These are phyloP conservation scores for Podila verticillata DNA, from an alignment of 192 early-diverging fungal genomes.

Conservation along the genomic window DNA sequence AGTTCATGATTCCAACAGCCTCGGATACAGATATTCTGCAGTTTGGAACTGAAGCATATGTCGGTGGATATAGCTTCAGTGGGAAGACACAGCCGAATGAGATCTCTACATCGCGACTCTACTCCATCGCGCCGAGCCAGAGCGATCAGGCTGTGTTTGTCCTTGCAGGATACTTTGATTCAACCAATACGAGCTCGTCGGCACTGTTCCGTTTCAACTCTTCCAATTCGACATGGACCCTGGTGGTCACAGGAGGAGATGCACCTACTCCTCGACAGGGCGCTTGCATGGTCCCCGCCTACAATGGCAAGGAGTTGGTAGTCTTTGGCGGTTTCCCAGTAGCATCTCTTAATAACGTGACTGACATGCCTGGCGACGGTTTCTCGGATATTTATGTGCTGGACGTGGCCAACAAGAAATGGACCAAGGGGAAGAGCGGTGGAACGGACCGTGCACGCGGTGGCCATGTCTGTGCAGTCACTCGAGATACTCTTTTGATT, in stretches of 20 bases:
- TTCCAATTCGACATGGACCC: neutral
- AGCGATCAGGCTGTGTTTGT: neutral
- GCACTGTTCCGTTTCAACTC: neutral
- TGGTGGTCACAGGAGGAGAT: neutral
- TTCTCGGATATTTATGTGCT: slow-evolving; percentile 15
- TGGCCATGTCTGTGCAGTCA: slow-evolving; percentile 4
- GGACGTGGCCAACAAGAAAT: slow-evolving; percentile 11
- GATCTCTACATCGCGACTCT: neutral
- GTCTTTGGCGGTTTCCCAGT: neutral
- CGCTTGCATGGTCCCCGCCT: neutral
- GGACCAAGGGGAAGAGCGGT: slow-evolving; percentile 6
- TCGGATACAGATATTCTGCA: no score
- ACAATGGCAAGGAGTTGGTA: neutral
- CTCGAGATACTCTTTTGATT: slow-evolving; percentile 8
- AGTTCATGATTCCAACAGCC: no score
- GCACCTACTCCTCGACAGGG: neutral
- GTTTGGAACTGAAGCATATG: no score
- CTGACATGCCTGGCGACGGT: no score
- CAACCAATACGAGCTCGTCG: neutral
- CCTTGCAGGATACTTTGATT: neutral
- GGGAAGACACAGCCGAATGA: no score
- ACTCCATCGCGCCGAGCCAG: neutral
- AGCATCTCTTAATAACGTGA: no score
- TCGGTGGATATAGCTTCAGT: no score
- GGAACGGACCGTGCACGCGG: neutral